A percentile compares a stretch with the other conserved stretches of the same genome.
Conservation (phyloP, 768 basidiomycete genomes). For the Leccinellum rugosiceps region DNA sequence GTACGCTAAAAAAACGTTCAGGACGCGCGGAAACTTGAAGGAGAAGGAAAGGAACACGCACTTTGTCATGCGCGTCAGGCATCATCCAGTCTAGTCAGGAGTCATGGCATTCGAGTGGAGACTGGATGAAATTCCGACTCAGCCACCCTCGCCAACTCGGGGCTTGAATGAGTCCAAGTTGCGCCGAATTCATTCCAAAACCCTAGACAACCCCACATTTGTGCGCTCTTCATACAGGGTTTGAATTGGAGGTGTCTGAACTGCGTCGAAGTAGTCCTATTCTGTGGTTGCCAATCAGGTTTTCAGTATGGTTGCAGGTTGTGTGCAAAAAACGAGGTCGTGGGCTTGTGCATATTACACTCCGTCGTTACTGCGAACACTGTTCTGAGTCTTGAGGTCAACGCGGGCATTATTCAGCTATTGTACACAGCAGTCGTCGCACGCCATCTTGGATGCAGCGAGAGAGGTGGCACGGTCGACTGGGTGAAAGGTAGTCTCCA, state of each 20-base stretch:
- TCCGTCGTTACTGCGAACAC: too few species aligned
- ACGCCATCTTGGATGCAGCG: too few species aligned
- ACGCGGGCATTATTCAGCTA: too few species aligned
- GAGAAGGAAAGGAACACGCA: neutral
- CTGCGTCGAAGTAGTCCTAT: neutral
- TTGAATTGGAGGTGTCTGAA: neutral
- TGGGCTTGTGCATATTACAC: too few species aligned
- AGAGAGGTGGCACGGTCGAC: too few species aligned
- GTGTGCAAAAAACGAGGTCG: slow-evolving; percentile 3
- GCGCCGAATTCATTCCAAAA: neutral
- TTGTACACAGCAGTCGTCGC: too few species aligned
- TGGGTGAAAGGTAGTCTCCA: too few species aligned
- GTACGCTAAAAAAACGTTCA: slow-evolving; percentile 6
- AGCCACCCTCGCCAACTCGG: neutral
- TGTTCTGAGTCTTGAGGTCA: too few species aligned
- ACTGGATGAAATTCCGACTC: neutral
- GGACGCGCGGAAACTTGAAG: neutral
- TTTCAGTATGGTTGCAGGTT: neutral
- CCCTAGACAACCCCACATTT: neutral
- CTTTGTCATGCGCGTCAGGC: neutral
- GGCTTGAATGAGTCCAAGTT: neutral
- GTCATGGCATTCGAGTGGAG: slow-evolving; percentile 19
- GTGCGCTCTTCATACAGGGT: neutral
- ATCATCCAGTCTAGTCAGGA: slow-evolving; percentile 1
- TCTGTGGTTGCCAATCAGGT: neutral